Evolutionary conservation across 148 eudicot genomes (phyloP), one percentile per base, ranked within the genome.

Genomic region (Cornus suecica): DNA sequence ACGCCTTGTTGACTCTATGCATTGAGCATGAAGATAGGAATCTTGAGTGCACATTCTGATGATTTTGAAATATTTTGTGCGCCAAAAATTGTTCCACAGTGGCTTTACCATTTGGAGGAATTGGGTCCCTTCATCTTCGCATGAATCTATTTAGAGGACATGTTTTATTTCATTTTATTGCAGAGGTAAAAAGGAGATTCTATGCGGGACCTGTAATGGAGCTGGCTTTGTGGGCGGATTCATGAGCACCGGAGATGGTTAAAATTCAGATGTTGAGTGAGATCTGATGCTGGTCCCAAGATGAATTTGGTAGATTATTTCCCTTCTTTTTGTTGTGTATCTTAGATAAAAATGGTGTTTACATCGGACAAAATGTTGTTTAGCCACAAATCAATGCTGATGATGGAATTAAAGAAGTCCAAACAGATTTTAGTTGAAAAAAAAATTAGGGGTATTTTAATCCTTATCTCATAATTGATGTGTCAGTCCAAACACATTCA

Each of bases 161-260:
- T 28, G 11, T 16, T 23, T 34, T 32, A 15, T 56, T 30, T 73
- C 24, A 18, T 68, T 52, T 56, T 16, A 5, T 32, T 54, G 77
- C 85, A 82, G 85, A 34, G 85, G 85, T 37, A 82, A 82, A 65
- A 79, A 30, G 76, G 82, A 78, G 15, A 82, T 79, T 31, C 26
- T 82, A 68, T 82, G 85, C 11, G 85, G 85, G 26, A 51, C 71
- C 4, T 82, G 85, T 75, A 82, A 82, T 72, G 85, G 85, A 79
- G 85, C 85, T 71, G 85, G 85, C 60, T 82, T 78, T 79, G n/a
- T 72, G 18, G 85, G 85, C 28, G 85, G 85, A 64, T 82, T 78
- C 77, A 75, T 82, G 85, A 82, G 80, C 79, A 66, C 80, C 27
- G 66, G 31, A 22, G 81, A 82, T 51, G 68, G 52, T 32, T 81